These are phyloP conservation scores for Fusarium chaquense DNA, from an alignment of 2,329 filamentous ascomycete species.

Conservation along the genomic window DNA sequence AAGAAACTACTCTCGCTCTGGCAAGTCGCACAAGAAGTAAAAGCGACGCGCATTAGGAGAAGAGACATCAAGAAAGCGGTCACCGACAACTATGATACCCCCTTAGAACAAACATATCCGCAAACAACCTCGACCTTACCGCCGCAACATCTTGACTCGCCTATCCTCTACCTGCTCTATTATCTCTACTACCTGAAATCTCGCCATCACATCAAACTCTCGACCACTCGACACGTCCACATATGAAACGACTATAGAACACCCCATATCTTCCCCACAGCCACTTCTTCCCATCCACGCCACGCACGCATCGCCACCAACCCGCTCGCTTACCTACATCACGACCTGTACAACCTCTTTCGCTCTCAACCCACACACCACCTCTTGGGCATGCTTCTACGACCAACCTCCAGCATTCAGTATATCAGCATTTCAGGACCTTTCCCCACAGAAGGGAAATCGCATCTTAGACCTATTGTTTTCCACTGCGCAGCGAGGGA, in stretches of 20 bases:
- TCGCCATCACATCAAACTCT: conserved; percentile 25
- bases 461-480: conserved; percentile 39
- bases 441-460: conserved; percentile 20
- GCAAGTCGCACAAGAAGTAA: conserved; percentile 52
- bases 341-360: conserved; percentile 28
- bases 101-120: conserved; percentile 17
- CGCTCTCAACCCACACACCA: conserved; percentile 6
- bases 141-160: conserved; percentile 14
- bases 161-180: conserved; percentile 7
- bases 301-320: conserved; percentile 15
- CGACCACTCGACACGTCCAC: conserved; percentile 28
- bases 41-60: background rate
- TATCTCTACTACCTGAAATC: background rate
- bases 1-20: conserved; percentile 45
- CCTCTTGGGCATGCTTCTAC: conserved; percentile 1
- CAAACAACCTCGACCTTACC: conserved; percentile 16
- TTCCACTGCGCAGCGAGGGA: conserved; percentile 14
- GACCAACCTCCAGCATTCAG: conserved; percentile 2
- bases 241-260: conserved; percentile 43
- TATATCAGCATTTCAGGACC: conserved; percentile 17
- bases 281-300: conserved; percentile 2
- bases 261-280: conserved; percentile 3
- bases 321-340: background rate
- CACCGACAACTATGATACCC: conserved; percentile 42
- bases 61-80: conserved; percentile 15